Evolutionary conservation across 805 yeast species (phyloP).

Genomic region (Candida andamanensis): DNA sequence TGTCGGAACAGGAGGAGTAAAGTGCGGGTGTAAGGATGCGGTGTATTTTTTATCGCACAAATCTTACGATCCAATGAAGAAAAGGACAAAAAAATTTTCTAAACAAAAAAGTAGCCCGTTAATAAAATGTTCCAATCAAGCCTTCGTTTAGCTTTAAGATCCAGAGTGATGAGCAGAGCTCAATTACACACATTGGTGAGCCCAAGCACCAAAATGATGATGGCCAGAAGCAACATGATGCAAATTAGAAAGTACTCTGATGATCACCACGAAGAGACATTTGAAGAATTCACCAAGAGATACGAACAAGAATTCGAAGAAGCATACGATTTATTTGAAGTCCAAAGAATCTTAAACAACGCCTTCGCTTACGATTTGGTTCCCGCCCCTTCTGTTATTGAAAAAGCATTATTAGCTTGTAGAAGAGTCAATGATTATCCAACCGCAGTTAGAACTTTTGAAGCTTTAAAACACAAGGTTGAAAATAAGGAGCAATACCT

Average conservation of each 20-base stretch:
- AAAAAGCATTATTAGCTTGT: constrained; percentile 93
- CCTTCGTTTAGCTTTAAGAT: constrained; percentile 40
- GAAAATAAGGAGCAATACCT: constrained; percentile 91
- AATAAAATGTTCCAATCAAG: constrained; percentile 31
- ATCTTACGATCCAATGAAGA: constrained; percentile 15
- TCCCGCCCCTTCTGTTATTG: constrained; percentile 95
- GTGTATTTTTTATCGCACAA: no score
- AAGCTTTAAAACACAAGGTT: constrained; percentile 93
- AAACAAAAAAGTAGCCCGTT: constrained; percentile 1
- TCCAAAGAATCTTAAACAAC: constrained; percentile 89
- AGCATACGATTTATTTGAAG: constrained; percentile 44
- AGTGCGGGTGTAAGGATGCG: constrained; percentile 3
- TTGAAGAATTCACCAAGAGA: constrained; percentile 88
- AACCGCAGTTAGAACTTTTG: constrained; percentile 97
- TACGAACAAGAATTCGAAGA: constrained; percentile 90
- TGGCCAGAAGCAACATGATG: background rate
- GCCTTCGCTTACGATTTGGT: constrained; percentile 98
- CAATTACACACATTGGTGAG: constrained; percentile 9
- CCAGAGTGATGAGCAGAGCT: constrained; percentile 23
- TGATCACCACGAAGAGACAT: constrained; percentile 84
- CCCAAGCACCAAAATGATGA: constrained; percentile 3
- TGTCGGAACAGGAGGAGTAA: no score
- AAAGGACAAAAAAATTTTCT: constrained; percentile 14
- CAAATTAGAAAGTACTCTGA: constrained; percentile 65
- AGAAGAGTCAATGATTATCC: constrained; percentile 99